Conservation (phyloP, 345 rosid genomes). For the Salix purpurea region DNA sequence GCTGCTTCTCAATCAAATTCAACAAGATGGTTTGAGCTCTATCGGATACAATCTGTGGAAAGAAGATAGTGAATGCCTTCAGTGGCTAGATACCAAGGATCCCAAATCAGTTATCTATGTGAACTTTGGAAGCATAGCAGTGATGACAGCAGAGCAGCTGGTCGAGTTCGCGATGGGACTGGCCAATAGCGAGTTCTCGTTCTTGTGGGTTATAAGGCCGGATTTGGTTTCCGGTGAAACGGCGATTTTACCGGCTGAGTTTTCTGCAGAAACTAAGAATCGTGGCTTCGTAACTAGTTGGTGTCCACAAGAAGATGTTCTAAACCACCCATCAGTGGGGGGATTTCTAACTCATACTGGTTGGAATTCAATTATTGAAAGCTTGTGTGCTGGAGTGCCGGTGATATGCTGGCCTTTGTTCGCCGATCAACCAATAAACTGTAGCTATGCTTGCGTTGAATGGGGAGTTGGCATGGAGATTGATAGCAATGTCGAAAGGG, state of each 20-base stretch:
- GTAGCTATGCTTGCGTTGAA: not conserved
- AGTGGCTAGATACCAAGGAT: not conserved
- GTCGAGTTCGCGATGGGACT: not conserved
- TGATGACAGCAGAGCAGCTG: not conserved
- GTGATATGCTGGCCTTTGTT: not conserved
- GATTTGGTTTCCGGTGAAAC: not conserved
- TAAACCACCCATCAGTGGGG: not conserved
- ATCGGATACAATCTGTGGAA: not conserved
- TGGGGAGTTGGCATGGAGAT: slow-evolving; percentile 9
- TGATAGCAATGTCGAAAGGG: not conserved
- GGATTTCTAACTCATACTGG: not conserved
- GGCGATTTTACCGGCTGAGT: not conserved
- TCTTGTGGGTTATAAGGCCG: not conserved
- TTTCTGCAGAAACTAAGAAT: not conserved
- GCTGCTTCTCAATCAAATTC: not conserved
- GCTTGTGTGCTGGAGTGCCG: not conserved
- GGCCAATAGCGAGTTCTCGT: not conserved
- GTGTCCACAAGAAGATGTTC: slow-evolving; percentile 5
- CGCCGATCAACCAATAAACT: not conserved
- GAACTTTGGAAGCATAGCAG: not conserved
- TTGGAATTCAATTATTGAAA: not conserved
- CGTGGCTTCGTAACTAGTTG: not conserved
- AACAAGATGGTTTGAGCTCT: not conserved
- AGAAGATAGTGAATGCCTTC: not conserved
- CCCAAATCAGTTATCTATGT: not conserved